Evolutionary conservation across 2,329 filamentous ascomycete genomes (phyloP).

Genomic region (Ophiostoma populinum): DNA sequence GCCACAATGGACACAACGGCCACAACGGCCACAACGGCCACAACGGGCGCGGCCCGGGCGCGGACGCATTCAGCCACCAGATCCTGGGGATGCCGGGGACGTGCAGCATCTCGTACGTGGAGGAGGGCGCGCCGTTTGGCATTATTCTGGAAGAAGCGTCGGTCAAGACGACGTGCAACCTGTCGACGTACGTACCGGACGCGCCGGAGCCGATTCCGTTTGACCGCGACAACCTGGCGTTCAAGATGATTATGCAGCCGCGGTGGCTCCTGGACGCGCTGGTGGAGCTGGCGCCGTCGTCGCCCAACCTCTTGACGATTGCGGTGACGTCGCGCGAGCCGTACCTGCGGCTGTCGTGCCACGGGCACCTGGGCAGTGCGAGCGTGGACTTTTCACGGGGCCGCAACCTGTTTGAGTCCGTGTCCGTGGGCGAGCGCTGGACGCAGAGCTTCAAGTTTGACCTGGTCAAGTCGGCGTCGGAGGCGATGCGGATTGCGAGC

Average conservation of each 20-base stretch:
- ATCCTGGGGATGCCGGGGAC: conserved; percentile 70
- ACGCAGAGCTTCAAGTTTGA: conserved; percentile 71
- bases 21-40: not conserved
- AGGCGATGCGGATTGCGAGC: conserved; percentile 83
- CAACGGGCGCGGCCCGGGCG: conserved; percentile 24
- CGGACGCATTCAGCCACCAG: conserved; percentile 59
- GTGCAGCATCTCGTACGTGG: conserved; percentile 64
- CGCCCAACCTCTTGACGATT: conserved; percentile 56
- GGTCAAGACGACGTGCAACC: conserved; percentile 74
- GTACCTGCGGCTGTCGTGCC: conserved; percentile 56
- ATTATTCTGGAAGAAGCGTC: conserved; percentile 75
- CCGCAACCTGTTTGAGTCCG: conserved; percentile 56
- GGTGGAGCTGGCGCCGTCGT: conserved; percentile 50
- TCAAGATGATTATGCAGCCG: conserved; percentile 91
- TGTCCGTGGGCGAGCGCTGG: conserved; percentile 43
- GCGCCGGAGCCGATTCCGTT: conserved; percentile 71
- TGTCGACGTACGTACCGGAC: conserved; percentile 75
- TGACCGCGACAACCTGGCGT: conserved; percentile 56
- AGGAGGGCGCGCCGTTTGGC: conserved; percentile 60
- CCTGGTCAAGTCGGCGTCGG: conserved; percentile 65
- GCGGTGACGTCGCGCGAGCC: conserved; percentile 47
- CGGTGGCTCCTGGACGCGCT: conserved; percentile 56
- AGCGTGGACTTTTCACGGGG: conserved; percentile 50
- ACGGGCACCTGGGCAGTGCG: conserved; percentile 41
- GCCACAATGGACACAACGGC: not conserved